Evolutionary conservation across 495 filamentous ascomycete genomes (phyloP), one percentile per base, ranked within the genome.

Genomic region (Lasiosphaeria ovina): DNA sequence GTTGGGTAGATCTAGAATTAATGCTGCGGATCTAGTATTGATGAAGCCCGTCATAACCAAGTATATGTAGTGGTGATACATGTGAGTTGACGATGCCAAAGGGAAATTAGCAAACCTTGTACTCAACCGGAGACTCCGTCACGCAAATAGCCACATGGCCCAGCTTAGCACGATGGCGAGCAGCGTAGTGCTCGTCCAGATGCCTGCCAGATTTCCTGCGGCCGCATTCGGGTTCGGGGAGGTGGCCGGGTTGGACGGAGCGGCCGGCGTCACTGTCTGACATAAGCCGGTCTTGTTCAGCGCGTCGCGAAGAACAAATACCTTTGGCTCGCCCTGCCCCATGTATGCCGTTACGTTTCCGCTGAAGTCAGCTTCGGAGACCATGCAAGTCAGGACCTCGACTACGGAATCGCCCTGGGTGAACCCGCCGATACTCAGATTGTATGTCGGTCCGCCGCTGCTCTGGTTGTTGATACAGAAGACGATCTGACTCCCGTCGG

Each of bases 401-500:
- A 72, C 62, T 10, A 72, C 64, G 44, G 62, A 24, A 42, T 70
- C 66, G n/a, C 54, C 56, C 38, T 59, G 14, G 48, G 60, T 12
- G 62, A 72, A 72, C 16, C 70, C 70, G 51, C 58, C 62, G 42
- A 70, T 38, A 55, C 24, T 51, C 38, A 64, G 24, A 58, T 56
- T 1, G 62, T 68, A 69, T 57, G 42, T 51, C 61, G 59, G 57
- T 38, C 70, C 68, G 51, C 58, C 40, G 66, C 59, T 62, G 61
- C 63, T 65, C 64, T 69, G 61, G 68, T 72, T 72, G 66, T 58
- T 72, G 66, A 72, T 56, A 63, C 68, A 70, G 35, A 60, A 69
- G 24, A 72, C 70, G 24, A 72, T 45, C 58, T 66, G 52, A 7
- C 79, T 83, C 63, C 89, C 77, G 58, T 83, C 69, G 53, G 85